Conservation (phyloP, 805 yeast genomes). For the Sungouiella thailandica region DNA sequence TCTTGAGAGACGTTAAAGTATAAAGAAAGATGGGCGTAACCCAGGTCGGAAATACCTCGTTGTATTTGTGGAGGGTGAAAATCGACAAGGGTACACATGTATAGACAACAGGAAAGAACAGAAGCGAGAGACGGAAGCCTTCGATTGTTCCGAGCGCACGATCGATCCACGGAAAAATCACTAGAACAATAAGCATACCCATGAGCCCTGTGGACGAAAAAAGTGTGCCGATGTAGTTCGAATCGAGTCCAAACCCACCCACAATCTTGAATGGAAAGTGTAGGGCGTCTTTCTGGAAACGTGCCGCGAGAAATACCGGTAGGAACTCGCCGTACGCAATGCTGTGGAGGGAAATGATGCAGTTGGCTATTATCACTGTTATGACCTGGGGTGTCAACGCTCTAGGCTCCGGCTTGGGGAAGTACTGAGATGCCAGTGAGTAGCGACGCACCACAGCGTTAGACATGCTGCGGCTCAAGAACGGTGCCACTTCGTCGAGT, state of each 20-base stretch:
- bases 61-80: slow-evolving; percentile 27
- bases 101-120: slow-evolving; percentile 30
- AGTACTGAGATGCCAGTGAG: slow-evolving; percentile 9
- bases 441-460: slow-evolving; percentile 13
- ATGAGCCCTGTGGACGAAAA: slow-evolving; percentile 33
- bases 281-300: slow-evolving; percentile 20
- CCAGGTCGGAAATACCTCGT: slow-evolving; percentile 25
- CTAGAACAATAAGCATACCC: slow-evolving; percentile 28
- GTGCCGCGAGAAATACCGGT: slow-evolving; percentile 33
- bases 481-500: slow-evolving; percentile 3
- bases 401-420: not conserved
- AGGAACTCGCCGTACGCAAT: slow-evolving; percentile 32
- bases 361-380: slow-evolving; percentile 28
- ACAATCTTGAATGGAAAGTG: slow-evolving; percentile 30
- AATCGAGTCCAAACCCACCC: slow-evolving; percentile 34
- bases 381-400: slow-evolving; percentile 29
- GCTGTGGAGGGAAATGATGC: slow-evolving; percentile 29
- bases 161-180: slow-evolving; percentile 31
- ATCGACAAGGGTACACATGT: slow-evolving; percentile 26
- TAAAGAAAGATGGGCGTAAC: slow-evolving; percentile 23
- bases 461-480: slow-evolving; percentile 6
- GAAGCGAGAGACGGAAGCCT: slow-evolving; percentile 28
- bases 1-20: slow-evolving; percentile 26
- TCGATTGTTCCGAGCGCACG: slow-evolving; percentile 25
- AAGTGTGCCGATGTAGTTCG: slow-evolving; percentile 29